Evolutionary conservation across 2,329 filamentous ascomycete species (phyloP).

Genomic region (Plectosphaerella cucumerina): DNA sequence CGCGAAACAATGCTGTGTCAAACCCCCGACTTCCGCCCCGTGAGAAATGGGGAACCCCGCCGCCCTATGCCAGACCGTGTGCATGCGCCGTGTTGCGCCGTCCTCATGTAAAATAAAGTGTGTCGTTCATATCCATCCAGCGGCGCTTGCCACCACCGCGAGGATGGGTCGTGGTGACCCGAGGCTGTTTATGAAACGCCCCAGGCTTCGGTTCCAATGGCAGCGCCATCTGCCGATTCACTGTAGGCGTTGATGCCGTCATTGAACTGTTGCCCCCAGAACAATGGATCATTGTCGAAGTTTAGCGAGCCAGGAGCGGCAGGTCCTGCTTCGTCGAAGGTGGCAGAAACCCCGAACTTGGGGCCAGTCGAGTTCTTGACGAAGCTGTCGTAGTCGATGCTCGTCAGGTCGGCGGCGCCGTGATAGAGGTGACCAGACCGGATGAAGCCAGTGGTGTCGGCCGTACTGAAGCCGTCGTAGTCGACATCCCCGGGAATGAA

Average conservation of each 20-base stretch:
- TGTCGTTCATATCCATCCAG: background rate
- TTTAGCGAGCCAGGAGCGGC: conserved; percentile 40
- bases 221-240: conserved; percentile 22
- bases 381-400: conserved; percentile 53
- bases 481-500: conserved; percentile 43
- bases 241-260: conserved; percentile 20
- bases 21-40: background rate
- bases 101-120: background rate
- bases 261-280: conserved; percentile 45
- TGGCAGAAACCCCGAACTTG: conserved; percentile 34
- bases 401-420: conserved; percentile 36
- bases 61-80: background rate
- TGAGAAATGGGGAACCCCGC: background rate
- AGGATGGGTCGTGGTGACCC: background rate
- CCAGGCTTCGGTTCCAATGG: conserved; percentile 10
- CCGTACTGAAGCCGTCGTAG: conserved; percentile 41
- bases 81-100: background rate
- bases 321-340: conserved; percentile 31
- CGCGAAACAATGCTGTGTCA: background rate
- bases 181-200: conserved; percentile 4
- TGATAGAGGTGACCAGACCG: conserved; percentile 26
- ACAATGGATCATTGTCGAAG: conserved; percentile 47
- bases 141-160: no score
- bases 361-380: conserved; percentile 41
- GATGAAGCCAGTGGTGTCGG: conserved; percentile 41